Evolutionary conservation across 1,139 yeast species (phyloP), one percentile per base, ranked within the genome.

Genomic region (Spencermartinsiella ligniputridi): DNA sequence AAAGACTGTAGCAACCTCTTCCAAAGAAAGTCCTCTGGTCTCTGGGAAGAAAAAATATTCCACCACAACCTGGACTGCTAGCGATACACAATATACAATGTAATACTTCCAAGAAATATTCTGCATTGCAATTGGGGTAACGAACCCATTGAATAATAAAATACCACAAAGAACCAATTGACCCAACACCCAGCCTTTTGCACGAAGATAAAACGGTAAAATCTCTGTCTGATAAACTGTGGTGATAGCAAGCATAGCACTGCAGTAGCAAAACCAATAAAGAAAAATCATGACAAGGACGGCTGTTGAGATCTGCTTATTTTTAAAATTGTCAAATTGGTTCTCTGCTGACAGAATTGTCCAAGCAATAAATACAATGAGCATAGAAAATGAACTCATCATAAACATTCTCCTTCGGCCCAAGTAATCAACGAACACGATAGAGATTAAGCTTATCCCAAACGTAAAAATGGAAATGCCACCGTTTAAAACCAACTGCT

Each of bases 31-130:
- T 34, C 95, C 94, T 3, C 94, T 79, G 38, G 94, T 79, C 68
- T 90, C 98, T 27, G 98, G 98, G 61, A 88, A 85, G 58, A 87
- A 79, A 74, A 87, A 82, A 67, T 70, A 83, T 37, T 85, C 83
- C 60, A 85, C 42, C 9, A 44, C 32, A 13, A 49, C 33, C 27
- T 50, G 49, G 13, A 43, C 34, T 3, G 46, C 45, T 17, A 52
- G 41, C 19, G 40, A 20, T 17, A 37, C 30, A 35, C 49, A 45
- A 51, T 61, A 68, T 20, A 69, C 64, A 49, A 57, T 60, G 41
- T 63, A 58, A 32, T 67, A 64, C 45, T 54, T 58, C 60, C 67
- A 69, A 5, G 54, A 58, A 45, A 70, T 60, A 37, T 57, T 56
- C 34, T 52, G 56, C 44, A 70, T 64, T 49, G 70, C 71, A 19